These are phyloP conservation scores for Actinidia arguta DNA, from an alignment of 179 eudicot species.

Conservation along the genomic window DNA sequence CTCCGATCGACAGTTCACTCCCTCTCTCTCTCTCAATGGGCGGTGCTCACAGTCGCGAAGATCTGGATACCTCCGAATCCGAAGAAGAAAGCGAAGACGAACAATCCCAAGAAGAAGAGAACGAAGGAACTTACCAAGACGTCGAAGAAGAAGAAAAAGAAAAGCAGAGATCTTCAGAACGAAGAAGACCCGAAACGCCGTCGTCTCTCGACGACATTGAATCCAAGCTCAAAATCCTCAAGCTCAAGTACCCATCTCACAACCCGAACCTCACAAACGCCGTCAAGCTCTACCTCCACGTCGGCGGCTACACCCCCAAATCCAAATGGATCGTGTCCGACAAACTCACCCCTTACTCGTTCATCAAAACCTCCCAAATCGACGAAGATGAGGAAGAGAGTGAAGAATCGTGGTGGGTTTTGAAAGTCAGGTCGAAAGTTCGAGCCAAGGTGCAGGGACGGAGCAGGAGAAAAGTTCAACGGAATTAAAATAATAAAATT, in stretches of 20 bases:
- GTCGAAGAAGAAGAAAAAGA: constrained; percentile 22
- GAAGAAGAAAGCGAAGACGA: constrained; percentile 57
- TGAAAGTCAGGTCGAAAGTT: constrained; percentile 71
- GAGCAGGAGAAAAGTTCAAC: no score
- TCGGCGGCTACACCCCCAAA: constrained; percentile 72
- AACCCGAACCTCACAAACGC: constrained; percentile 39
- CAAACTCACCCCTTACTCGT: constrained; percentile 49
- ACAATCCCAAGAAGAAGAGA: constrained; percentile 23
- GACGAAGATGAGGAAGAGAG: constrained; percentile 34
- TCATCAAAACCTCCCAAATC: constrained; percentile 42
- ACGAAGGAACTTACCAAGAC: constrained; percentile 38
- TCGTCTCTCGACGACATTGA: constrained; percentile 70
- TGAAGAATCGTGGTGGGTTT: constrained; percentile 47
- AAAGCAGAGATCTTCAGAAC: constrained; percentile 27
- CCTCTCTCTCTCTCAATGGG: no score
- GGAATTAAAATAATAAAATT: no score
- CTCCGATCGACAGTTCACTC: no score
- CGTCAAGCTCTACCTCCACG: constrained; percentile 71
- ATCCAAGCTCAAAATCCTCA: constrained; percentile 64
- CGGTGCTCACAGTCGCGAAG: constrained; percentile 72
- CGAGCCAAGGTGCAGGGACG: no score
- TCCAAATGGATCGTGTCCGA: constrained; percentile 81
- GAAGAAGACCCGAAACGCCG: constrained; percentile 39
- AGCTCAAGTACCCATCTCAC: constrained; percentile 64
- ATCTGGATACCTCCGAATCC: constrained; percentile 62